Conservation (phyloP, 305 asterid genomes). For the Fraxinus angustifolia region DNA sequence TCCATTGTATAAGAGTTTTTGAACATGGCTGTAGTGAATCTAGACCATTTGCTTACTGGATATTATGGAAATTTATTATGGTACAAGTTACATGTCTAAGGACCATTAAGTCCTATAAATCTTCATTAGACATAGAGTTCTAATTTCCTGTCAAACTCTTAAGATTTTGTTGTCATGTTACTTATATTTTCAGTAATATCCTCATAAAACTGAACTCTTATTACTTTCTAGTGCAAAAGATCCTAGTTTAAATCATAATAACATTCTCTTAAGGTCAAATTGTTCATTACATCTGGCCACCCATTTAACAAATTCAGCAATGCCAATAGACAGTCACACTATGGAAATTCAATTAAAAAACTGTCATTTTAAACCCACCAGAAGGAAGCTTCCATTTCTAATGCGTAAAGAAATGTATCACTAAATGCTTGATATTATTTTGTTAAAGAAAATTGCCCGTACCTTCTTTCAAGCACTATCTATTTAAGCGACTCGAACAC, state of each 20-base stretch:
- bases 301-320: neutral
- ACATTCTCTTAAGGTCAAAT: neutral
- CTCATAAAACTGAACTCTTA: neutral
- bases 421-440: neutral
- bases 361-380: neutral
- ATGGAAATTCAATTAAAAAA: neutral
- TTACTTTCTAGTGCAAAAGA: neutral
- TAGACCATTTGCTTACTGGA: neutral
- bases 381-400: neutral
- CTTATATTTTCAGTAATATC: neutral
- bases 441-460: neutral
- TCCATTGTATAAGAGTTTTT: neutral
- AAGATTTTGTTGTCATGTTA: neutral
- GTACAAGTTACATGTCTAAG: neutral
- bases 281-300: neutral
- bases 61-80: conserved; percentile 1
- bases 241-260: neutral
- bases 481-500: neutral
- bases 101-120: conserved; percentile 2
- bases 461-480: neutral
- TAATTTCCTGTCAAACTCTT: neutral
- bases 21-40: neutral
- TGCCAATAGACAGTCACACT: neutral
- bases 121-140: conserved; percentile 2
- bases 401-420: neutral